These are phyloP conservation scores for Calonectria honghensis DNA, from an alignment of 2,329 filamentous ascomycete species.

Conservation along the genomic window DNA sequence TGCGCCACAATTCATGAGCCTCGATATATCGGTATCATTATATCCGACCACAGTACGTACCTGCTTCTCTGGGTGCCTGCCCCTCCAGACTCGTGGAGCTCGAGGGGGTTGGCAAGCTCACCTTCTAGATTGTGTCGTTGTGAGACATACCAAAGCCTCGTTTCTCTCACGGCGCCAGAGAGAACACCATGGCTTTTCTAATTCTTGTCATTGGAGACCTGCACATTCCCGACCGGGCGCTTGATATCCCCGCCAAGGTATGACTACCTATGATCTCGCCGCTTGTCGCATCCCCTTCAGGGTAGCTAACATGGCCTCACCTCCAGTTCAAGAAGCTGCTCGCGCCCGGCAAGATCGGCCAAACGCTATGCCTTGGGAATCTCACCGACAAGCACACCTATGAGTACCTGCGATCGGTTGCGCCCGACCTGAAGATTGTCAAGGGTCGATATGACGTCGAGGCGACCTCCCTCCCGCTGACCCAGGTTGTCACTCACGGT, in stretches of 20 bases:
- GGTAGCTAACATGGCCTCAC: constrained; percentile 50
- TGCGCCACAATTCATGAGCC: constrained; percentile 46
- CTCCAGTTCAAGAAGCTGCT: constrained; percentile 88
- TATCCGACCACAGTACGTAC: constrained; percentile 56
- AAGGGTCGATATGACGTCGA: constrained; percentile 81
- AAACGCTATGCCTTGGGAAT: constrained; percentile 87
- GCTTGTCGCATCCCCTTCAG: constrained; percentile 41
- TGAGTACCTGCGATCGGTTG: constrained; percentile 85
- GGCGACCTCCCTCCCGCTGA: constrained; percentile 78
- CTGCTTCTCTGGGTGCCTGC: constrained; percentile 49
- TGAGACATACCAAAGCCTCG: constrained; percentile 47
- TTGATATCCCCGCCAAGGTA: constrained; percentile 94
- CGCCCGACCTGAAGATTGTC: constrained; percentile 83
- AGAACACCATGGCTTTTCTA: constrained; percentile 85
- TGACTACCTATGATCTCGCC: constrained; percentile 30
- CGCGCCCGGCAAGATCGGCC: constrained; percentile 87
- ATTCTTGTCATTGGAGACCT: constrained; percentile 95
- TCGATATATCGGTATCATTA: constrained; percentile 55
- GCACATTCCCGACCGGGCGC: constrained; percentile 93
- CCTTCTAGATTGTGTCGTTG: constrained; percentile 47
- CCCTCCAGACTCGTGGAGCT: constrained; percentile 56
- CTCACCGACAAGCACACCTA: constrained; percentile 87
- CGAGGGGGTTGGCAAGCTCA: constrained; percentile 52
- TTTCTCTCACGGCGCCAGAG: constrained; percentile 48
- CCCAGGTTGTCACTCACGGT: constrained; percentile 80